Conservation (phyloP, 2,329 filamentous ascomycete genomes). For the Fusarium sp. region DNA sequence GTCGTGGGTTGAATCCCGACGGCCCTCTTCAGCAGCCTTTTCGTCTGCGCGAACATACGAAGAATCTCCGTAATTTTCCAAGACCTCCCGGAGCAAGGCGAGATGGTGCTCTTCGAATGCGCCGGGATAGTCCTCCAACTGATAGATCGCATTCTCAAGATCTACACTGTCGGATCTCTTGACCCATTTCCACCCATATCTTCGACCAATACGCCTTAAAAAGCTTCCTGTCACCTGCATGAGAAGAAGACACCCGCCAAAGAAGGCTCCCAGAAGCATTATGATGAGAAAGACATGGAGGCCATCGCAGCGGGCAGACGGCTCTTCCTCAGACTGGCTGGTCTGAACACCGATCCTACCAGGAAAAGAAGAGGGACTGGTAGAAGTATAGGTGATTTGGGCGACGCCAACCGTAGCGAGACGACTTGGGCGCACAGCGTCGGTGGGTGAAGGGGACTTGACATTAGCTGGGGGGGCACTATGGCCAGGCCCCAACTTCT, state of each 20-base stretch:
- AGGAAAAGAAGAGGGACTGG: background rate
- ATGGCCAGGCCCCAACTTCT: too few relatives aligned
- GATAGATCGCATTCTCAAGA: background rate
- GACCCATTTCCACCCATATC: background rate
- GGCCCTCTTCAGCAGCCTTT: background rate
- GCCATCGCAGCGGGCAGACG: background rate
- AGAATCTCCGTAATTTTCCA: background rate
- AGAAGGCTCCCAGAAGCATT: background rate
- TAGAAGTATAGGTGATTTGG: background rate
- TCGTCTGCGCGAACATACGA: background rate
- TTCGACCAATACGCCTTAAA: background rate
- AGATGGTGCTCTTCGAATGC: background rate
- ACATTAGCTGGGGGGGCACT: background rate
- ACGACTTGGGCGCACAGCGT: background rate
- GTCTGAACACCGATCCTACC: background rate
- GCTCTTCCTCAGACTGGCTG: background rate
- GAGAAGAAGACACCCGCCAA: background rate
- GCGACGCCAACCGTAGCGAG: background rate
- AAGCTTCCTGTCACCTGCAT: background rate
- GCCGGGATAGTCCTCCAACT: background rate
- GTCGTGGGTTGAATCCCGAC: background rate
- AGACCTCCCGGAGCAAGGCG: background rate
- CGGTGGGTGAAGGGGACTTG: background rate
- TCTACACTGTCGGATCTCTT: background rate
- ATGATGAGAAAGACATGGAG: background rate